Percentiles rank a stretch among this genome's conserved stretches.
phyloP scores from a whole-genome alignment of 2,329 filamentous ascomycete genomes.

The Scytalidium sp. region DNA sequence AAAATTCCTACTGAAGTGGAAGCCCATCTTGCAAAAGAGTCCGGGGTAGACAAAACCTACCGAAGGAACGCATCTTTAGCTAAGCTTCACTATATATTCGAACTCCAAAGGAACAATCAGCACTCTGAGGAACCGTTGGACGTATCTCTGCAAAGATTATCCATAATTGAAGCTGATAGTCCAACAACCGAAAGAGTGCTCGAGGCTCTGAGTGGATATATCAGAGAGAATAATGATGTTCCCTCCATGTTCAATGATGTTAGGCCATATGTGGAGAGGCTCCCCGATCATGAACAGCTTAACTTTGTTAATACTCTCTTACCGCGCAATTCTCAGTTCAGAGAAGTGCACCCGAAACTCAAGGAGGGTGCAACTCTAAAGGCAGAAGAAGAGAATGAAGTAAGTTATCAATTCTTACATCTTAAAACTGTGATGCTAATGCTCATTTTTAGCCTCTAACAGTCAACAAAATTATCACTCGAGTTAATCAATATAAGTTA shows the following conservation, averaged over 20 bases:
- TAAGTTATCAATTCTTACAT: neutral
- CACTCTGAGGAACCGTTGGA: neutral
- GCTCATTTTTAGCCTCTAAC: conserved; percentile 15
- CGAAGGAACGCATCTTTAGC: conserved; percentile 30
- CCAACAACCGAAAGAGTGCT: neutral
- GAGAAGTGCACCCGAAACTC: neutral
- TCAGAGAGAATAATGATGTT: conserved; percentile 24
- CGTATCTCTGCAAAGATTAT: neutral
- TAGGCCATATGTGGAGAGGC: conserved; percentile 19
- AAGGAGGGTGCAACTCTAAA: neutral
- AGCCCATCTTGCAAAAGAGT: conserved; percentile 24
- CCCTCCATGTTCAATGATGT: conserved; percentile 28
- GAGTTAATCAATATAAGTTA: conserved; percentile 24
- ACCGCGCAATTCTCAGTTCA: neutral
- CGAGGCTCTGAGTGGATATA: conserved; percentile 19
- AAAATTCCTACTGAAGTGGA: conserved; percentile 22
- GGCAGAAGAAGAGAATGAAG: conserved; percentile 3
- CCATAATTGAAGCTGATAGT: neutral
- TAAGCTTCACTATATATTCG: conserved; percentile 12
- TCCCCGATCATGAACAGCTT: neutral
- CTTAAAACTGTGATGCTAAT: conserved; percentile 6
- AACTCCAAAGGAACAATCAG: neutral
- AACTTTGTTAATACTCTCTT: neutral
- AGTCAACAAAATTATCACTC: conserved; percentile 16
- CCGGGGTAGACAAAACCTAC: conserved; percentile 29